Evolutionary conservation across 1,284 basidiomycete species (phyloP).

Genomic region (Kwoniella shivajii): DNA sequence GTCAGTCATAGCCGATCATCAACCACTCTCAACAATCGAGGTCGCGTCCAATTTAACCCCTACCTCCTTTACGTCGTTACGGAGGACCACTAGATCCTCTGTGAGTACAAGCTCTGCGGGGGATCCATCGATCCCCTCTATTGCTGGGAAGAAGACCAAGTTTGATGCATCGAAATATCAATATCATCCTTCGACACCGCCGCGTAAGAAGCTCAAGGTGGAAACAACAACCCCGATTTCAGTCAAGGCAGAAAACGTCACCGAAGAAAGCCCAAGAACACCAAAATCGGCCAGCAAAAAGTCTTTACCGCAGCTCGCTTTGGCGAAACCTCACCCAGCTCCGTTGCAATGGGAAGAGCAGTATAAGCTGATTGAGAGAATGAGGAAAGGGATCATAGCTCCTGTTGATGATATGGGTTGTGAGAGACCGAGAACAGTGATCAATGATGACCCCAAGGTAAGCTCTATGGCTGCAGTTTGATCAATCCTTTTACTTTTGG

Average conservation of each 20-base stretch:
- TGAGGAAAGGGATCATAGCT: constrained; percentile 71
- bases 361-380: constrained; percentile 74
- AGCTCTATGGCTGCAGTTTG: too few species aligned
- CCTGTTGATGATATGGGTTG: constrained; percentile 89
- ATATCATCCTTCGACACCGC: constrained; percentile 21
- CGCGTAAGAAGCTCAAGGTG: constrained; percentile 10
- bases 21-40: not conserved
- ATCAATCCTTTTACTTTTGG: too few species aligned
- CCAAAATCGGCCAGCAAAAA: constrained; percentile 35
- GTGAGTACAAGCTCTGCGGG: not conserved
- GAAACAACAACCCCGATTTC: not conserved
- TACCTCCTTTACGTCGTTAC: constrained; percentile 19
- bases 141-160: not conserved
- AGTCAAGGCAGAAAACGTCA: not conserved
- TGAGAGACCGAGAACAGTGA: constrained; percentile 2
- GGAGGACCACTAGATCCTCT: constrained; percentile 29
- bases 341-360: constrained; percentile 73
- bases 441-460: constrained; percentile 64
- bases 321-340: constrained; percentile 70
- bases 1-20: not conserved
- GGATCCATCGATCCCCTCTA: not conserved
- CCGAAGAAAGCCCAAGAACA: constrained; percentile 6
- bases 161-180: constrained; percentile 26
- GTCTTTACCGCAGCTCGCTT: constrained; percentile 58
- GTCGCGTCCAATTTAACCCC: not conserved